Base-by-base conservation (phyloP, 441 rosid genomes). In the Croton laevigatus region DNA sequence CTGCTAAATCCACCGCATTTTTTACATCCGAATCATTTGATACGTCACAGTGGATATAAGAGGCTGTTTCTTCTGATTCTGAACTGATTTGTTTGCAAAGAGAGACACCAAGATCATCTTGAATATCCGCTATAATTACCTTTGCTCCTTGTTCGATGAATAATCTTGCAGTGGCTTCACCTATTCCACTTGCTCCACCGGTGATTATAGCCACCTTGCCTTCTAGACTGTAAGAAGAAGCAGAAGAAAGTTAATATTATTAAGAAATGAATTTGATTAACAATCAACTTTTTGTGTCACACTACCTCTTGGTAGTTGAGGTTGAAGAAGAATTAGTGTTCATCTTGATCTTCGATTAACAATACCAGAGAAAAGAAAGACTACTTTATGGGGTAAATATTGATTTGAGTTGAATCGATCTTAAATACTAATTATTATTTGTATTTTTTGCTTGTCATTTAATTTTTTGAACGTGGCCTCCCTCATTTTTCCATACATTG, bases 151-250 rank as follows among this genome's bases (percentile, higher is more conserved):
- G 79, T 57, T 40, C 9, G 12, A 77, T 70, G 42, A 86, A 81
- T 6, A 80, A 71, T 55, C 72, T 80, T 0, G 73, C 75, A 0
- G 82, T 76, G 62, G 44, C 23, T 66, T 40, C 85, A 10, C 90
- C 88, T 2, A 84, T 65, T 49, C 75, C 87, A 55, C 85, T 80
- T 0, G 87, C 84, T 4, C 88, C 84, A 13, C 90, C 87, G 0
- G 85, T 82, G 12, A 86, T 81, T 34, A 84, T 0, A 0, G 88
- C 90, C 12, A 86, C 88, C 52, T 81, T 78, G 36, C 84, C 85
- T 37, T 72, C 71, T 53, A 82, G 72, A 71, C 85, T 83, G 70
- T 27, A 65, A 9, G 2, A 17, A 69, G 2, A 11, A 40, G 19
- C 11, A 62, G 20, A 20, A 2, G 54, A 16, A 4, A 49, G 6